Percentiles rank a stretch among this genome's conserved stretches.
phyloP scores from a whole-genome alignment of 2,329 filamentous ascomycete genomes.

The Dactylellina cionopaga region DNA sequence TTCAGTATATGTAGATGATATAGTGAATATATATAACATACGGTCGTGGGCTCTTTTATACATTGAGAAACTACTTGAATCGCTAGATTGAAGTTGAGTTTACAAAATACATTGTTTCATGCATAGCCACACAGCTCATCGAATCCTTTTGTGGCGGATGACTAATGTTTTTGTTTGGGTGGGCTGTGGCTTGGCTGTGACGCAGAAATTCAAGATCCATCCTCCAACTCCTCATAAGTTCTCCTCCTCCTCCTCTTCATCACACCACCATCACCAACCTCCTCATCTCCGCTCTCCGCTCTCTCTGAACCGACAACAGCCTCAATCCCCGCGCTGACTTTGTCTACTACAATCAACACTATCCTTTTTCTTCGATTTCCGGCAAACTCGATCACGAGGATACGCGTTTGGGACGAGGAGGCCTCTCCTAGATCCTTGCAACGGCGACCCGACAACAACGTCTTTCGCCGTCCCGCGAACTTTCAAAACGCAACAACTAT shows the following conservation, averaged over 20 bases:
- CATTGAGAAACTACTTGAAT: too few relatives aligned
- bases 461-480: not conserved
- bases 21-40: not conserved
- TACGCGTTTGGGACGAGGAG: slow-evolving; percentile 24
- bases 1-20: not conserved
- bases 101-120: not conserved
- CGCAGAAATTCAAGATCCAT: slow-evolving; percentile 51
- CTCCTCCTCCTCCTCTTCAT: slow-evolving; percentile 20
- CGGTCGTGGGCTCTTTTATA: too few relatives aligned
- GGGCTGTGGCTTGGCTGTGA: slow-evolving; percentile 38
- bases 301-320: slow-evolving; percentile 1
- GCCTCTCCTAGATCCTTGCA: slow-evolving; percentile 23
- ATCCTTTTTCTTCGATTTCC: slow-evolving; percentile 8
- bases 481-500: not conserved
- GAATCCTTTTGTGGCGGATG: slow-evolving; percentile 18
- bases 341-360: not conserved
- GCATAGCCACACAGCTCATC: slow-evolving; percentile 8
- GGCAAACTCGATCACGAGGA: slow-evolving; percentile 5
- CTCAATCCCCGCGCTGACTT: not conserved
- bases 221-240: slow-evolving; percentile 21
- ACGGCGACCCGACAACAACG: not conserved
- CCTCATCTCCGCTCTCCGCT: not conserved
- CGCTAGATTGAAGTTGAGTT: too few relatives aligned
- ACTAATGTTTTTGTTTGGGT: slow-evolving; percentile 16
- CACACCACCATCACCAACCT: slow-evolving; percentile 22